Evolutionary conservation across 2,329 filamentous ascomycete genomes (phyloP).

Genomic region (Stachybotrys chlorohalonatus): DNA sequence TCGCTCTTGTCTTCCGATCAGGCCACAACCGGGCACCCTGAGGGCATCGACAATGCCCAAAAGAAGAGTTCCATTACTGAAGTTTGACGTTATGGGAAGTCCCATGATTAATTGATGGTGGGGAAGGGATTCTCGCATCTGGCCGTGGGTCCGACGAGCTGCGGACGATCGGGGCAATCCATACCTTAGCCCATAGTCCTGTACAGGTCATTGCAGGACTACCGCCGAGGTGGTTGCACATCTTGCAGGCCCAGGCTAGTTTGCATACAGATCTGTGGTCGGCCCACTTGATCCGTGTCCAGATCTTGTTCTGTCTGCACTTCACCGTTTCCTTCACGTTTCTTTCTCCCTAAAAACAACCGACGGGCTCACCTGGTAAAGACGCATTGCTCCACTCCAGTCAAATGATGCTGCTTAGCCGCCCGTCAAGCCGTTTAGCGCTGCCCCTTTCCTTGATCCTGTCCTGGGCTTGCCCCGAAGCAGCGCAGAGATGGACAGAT

Average conservation of each 20-base stretch:
- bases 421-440: not conserved
- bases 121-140: not conserved
- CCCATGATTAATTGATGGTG: not conserved
- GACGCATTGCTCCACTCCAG: not conserved
- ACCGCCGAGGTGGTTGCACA: not conserved
- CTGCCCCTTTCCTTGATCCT: not conserved
- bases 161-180: not conserved
- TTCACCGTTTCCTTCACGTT: not conserved
- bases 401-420: not conserved
- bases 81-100: not conserved
- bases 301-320: not conserved
- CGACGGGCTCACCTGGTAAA: not conserved
- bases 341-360: not conserved
- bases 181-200: not conserved
- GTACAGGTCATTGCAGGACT: not conserved
- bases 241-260: not conserved
- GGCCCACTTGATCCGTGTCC: not conserved
- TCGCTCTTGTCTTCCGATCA: not conserved
- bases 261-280: not conserved
- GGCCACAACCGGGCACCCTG: not conserved
- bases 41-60: not conserved
- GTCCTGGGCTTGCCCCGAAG: not conserved
- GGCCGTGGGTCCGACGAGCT: not conserved
- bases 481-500: not conserved
- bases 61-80: not conserved